Evolutionary conservation across 768 basidiomycete species (phyloP).

Genomic region (Rhizopogon rudus): DNA sequence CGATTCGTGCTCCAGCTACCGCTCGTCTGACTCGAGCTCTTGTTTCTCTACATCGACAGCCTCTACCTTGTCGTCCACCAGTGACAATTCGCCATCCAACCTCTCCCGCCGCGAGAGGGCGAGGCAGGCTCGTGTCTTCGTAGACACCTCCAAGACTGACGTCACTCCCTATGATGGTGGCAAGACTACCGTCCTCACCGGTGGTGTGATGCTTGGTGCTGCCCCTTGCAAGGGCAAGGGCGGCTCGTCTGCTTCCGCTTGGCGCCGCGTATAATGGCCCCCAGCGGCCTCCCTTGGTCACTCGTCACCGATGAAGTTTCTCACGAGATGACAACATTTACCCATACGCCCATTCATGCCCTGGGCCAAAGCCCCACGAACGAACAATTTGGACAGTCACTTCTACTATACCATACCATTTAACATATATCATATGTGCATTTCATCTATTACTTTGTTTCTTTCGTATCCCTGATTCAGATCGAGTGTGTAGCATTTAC

Average conservation of each 20-base stretch:
- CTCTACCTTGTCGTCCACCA: constrained; percentile 41
- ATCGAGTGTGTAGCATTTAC: constrained; percentile 25
- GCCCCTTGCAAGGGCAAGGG: constrained; percentile 31
- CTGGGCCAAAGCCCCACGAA: constrained; percentile 17
- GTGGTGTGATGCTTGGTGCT: constrained; percentile 81
- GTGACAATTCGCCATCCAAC: constrained; percentile 41
- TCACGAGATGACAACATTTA: constrained; percentile 7
- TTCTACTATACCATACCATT: constrained; percentile 29
- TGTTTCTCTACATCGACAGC: constrained; percentile 65
- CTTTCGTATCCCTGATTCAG: constrained; percentile 12
- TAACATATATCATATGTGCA: constrained; percentile 25
- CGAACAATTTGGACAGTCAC: constrained; percentile 18
- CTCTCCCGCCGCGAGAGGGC: constrained; percentile 67
- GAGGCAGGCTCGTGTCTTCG: constrained; percentile 63
- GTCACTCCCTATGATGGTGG: constrained; percentile 86
- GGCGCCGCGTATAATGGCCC: constrained; percentile 50
- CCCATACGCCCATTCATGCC: constrained; percentile 19
- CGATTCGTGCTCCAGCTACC: constrained; percentile 48
- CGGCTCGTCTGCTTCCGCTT: constrained; percentile 22
- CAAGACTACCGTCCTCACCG: constrained; percentile 83
- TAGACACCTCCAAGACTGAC: constrained; percentile 71
- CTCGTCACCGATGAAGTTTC: not conserved
- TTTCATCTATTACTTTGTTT: constrained; percentile 17
- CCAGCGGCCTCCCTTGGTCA: constrained; percentile 1
- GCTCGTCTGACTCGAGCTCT: constrained; percentile 70